Percentiles rank a stretch among this genome's conserved stretches.
phyloP scores from a whole-genome alignment of 2,329 filamentous ascomycete species.

The Didymella lethalis region DNA sequence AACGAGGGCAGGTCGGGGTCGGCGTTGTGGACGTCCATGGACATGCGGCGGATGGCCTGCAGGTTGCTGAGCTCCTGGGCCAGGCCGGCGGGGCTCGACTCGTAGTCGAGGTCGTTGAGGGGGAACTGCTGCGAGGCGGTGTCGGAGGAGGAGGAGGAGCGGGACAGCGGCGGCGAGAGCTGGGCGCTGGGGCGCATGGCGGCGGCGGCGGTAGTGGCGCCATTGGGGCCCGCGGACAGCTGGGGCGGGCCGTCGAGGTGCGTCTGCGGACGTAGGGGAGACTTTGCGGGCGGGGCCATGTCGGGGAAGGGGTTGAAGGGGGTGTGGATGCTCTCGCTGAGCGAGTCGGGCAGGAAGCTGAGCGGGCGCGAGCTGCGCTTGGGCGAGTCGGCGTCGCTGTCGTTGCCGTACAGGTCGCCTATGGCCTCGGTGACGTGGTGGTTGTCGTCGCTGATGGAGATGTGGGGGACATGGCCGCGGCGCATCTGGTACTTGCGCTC shows the following conservation, averaged over 20 bases:
- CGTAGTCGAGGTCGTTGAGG: slow-evolving; percentile 85
- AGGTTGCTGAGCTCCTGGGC: slow-evolving; percentile 92
- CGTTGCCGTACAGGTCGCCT: slow-evolving; percentile 86
- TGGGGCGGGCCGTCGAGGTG: slow-evolving; percentile 35
- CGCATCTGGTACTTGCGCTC: slow-evolving; percentile 60
- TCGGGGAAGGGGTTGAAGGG: slow-evolving; percentile 43
- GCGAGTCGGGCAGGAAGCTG: slow-evolving; percentile 73
- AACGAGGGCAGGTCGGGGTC: slow-evolving; percentile 81
- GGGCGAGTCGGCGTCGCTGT: slow-evolving; percentile 66
- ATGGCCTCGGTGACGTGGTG: slow-evolving; percentile 96
- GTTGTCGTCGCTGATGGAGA: slow-evolving; percentile 83
- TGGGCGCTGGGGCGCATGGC: slow-evolving; percentile 25
- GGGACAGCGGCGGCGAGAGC: slow-evolving; percentile 52
- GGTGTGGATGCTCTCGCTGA: slow-evolving; percentile 57
- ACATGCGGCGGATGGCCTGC: slow-evolving; percentile 88
- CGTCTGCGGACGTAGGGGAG: slow-evolving; percentile 51
- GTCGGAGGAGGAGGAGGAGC: slow-evolving; percentile 43
- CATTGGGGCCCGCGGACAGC: slow-evolving; percentile 11
- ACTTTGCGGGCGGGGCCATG: slow-evolving; percentile 52
- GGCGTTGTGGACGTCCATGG: slow-evolving; percentile 82
- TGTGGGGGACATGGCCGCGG: slow-evolving; percentile 66
- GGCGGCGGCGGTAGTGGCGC: not conserved
- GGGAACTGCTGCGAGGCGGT: slow-evolving; percentile 69
- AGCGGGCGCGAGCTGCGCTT: slow-evolving; percentile 70
- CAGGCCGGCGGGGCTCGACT: slow-evolving; percentile 87